Evolutionary conservation across 768 basidiomycete species (phyloP).

Genomic region (Neoboletus brunneissimus): DNA sequence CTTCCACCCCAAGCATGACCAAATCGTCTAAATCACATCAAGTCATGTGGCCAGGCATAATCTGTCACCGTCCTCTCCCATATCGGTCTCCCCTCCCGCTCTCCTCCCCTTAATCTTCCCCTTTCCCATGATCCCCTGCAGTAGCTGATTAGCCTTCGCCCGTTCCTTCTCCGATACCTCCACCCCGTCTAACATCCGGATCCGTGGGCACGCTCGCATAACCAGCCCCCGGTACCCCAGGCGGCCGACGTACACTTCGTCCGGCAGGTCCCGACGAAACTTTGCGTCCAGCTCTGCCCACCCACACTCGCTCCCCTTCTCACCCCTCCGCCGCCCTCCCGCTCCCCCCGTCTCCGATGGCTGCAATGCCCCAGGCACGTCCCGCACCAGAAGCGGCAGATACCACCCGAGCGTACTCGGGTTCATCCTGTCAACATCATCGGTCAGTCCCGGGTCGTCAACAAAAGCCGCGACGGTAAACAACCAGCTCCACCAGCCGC

Average conservation of each 20-base stretch:
- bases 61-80: constrained; percentile 25
- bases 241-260: constrained; percentile 82
- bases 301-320: constrained; percentile 29
- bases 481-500: not conserved
- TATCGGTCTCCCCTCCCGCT: constrained; percentile 16
- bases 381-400: constrained; percentile 76
- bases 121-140: constrained; percentile 52
- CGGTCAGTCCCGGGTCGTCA: constrained; percentile 30
- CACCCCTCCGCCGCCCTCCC: constrained; percentile 28
- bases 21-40: constrained; percentile 16
- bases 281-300: constrained; percentile 83
- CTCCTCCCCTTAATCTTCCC: constrained; percentile 34
- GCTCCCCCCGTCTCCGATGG: constrained; percentile 45
- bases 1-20: not conserved
- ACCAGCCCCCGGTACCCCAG: constrained; percentile 87
- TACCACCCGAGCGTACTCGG: constrained; percentile 97
- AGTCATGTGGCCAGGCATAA: constrained; percentile 32
- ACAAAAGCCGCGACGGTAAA: not conserved
- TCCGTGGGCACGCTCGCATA: constrained; percentile 66
- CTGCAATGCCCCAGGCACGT: constrained; percentile 63
- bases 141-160: constrained; percentile 70
- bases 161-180: constrained; percentile 80
- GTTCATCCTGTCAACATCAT: constrained; percentile 67
- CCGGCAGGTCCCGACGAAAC: constrained; percentile 88
- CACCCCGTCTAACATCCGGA: constrained; percentile 85